Percentiles rank a stretch among this genome's conserved stretches.
phyloP scores from a whole-genome alignment of 2,329 filamentous ascomycete genomes.

The Botryotinia globosa region DNA sequence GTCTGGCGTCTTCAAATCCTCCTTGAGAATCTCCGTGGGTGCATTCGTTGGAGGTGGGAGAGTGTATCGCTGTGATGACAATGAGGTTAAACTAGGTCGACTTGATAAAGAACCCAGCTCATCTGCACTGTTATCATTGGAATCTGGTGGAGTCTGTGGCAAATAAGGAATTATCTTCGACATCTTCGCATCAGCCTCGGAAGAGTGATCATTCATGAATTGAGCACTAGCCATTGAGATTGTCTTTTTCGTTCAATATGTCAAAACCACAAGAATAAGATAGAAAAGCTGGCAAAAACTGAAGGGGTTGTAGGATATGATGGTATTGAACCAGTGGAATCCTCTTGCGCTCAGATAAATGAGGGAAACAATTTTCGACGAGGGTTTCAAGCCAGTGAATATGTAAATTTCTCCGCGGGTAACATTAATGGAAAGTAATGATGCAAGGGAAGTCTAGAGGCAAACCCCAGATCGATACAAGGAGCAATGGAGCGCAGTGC shows the following conservation, averaged over 20 bases:
- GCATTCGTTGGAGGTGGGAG: slow-evolving; percentile 63
- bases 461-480: neutral
- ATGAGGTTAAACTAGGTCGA: slow-evolving; percentile 24
- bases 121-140: slow-evolving; percentile 31
- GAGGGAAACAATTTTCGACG: neutral
- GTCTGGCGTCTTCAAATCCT: slow-evolving; percentile 82
- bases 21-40: slow-evolving; percentile 61
- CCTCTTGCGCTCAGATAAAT: neutral
- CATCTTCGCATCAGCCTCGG: neutral
- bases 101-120: slow-evolving; percentile 27
- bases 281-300: neutral
- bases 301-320: neutral
- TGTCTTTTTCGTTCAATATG: neutral
- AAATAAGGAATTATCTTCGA: slow-evolving; percentile 13
- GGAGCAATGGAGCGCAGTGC: neutral
- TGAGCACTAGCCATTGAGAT: neutral
- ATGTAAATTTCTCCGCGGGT: neutral
- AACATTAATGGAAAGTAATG: neutral
- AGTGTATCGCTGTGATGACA: slow-evolving; percentile 41
- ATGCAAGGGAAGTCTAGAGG: neutral
- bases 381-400: neutral
- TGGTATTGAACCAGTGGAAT: neutral
- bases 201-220: neutral
- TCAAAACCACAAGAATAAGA: neutral
- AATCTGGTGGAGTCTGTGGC: slow-evolving; percentile 37